Conservation (phyloP, 1,139 yeast species). For the Suhomyces panamericanus region DNA sequence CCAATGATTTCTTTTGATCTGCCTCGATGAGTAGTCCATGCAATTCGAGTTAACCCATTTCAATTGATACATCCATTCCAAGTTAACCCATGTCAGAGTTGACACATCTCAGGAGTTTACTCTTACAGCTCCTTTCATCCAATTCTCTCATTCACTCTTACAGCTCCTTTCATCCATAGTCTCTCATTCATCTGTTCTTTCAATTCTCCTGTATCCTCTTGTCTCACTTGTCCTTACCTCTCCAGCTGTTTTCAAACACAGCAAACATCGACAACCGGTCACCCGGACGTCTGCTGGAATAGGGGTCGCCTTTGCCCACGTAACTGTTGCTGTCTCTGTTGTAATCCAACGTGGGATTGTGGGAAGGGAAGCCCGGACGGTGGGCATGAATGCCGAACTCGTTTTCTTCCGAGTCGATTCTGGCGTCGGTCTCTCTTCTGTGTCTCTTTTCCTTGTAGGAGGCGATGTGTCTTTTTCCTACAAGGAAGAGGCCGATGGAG, state of each 20-base stretch:
- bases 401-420: slow-evolving; percentile 30
- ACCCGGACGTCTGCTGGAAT: slow-evolving; percentile 48
- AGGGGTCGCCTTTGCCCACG: slow-evolving; percentile 66
- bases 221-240: slow-evolving; percentile 3
- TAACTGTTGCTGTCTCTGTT: slow-evolving; percentile 55
- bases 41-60: too few species aligned
- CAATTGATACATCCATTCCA: too few species aligned
- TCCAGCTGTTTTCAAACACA: slow-evolving; percentile 28
- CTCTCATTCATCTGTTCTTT: too few species aligned
- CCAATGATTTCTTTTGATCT: too few species aligned
- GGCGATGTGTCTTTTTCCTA: slow-evolving; percentile 43
- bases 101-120: too few species aligned
- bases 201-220: too few species aligned
- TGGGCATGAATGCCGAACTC: slow-evolving; percentile 33
- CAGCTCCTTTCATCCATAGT: too few species aligned
- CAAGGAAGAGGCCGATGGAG: slow-evolving; percentile 34
- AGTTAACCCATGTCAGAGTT: too few species aligned
- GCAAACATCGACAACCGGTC: slow-evolving; percentile 39
- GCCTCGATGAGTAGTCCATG: too few species aligned
- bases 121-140: too few species aligned
- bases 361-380: slow-evolving; percentile 40
- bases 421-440: slow-evolving; percentile 40
- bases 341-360: slow-evolving; percentile 30
- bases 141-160: too few species aligned
- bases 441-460: slow-evolving; percentile 39